phyloP scores from a whole-genome alignment of 2,329 filamentous ascomycete genomes.

The Cadophora gregata region DNA sequence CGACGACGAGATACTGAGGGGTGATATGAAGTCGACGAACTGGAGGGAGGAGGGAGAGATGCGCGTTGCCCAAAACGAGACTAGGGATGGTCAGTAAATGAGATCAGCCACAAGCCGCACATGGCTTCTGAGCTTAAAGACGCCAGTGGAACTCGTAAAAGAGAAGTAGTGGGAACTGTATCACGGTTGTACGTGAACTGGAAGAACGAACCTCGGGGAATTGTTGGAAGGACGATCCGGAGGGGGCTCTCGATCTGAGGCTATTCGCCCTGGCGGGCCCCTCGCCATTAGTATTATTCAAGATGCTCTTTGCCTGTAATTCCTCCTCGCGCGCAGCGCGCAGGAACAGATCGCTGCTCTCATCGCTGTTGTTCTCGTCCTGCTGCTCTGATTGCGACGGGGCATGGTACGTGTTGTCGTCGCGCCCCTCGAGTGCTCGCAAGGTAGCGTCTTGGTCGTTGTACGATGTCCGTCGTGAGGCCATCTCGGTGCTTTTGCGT shows the following conservation, averaged over 20 bases:
- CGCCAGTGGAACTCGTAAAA: conserved; percentile 7
- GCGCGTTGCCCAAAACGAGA: conserved; percentile 39
- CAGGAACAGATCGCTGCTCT: conserved; percentile 43
- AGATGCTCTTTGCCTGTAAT: conserved; percentile 24
- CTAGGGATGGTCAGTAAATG: conserved; percentile 37
- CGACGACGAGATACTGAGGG: conserved; percentile 37
- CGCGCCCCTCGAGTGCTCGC: conserved; percentile 37
- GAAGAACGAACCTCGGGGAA: conserved; percentile 23
- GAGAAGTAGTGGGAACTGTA: conserved; percentile 22
- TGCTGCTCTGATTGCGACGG: conserved; percentile 34
- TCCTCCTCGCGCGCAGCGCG: conserved; percentile 44
- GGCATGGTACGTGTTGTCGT: conserved; percentile 23
- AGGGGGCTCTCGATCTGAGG: conserved; percentile 37
- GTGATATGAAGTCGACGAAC: conserved; percentile 22
- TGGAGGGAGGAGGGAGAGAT: conserved; percentile 40
- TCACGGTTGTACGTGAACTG: conserved; percentile 9
- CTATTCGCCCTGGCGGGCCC: conserved; percentile 32
- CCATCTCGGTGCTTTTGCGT: conserved; percentile 37
- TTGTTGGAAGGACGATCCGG: conserved; percentile 9
- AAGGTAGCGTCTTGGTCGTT: conserved; percentile 40
- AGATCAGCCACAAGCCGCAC: conserved; percentile 27
- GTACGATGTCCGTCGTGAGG: conserved; percentile 30
- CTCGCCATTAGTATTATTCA: conserved; percentile 25
- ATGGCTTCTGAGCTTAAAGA: conserved; percentile 23
- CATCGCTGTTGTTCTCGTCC: conserved; percentile 43